Base-by-base conservation (phyloP, 2,329 filamentous ascomycete genomes). In the Pochonia chlamydosporia region DNA sequence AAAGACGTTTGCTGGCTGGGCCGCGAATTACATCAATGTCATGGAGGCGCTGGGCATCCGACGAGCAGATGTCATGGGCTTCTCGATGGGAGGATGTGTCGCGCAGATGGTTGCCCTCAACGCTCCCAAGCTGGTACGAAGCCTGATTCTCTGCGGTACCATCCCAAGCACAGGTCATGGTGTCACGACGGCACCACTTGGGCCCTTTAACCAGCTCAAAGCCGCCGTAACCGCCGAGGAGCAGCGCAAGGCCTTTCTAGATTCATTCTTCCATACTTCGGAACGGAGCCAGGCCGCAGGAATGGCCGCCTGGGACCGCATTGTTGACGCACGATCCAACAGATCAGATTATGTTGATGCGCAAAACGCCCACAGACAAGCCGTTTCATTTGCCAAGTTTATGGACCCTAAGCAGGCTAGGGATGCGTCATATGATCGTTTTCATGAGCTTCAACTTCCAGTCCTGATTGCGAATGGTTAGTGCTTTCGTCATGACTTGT, bases 31-130 rank as follows among this genome's bases (percentile, higher is more conserved):
- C 54, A 52, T 63, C 25, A 57, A 64, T n/a, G 63, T 68, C 14
- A 61, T 68, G 23, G 48, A 50, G 25, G 64, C 60, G 3, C 66
- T 70, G 50, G 67, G 67, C 5, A 52, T 73, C n/a, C 26, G 47
- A 0, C 54, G 68, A 43, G 60, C 69, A 40, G 73, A 78, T 48
- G 52, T 78, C 7, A 47, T 77, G 35, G 74, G 75, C 1, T 78
- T 73, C 56, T 75, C 70, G 9, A 72, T 78, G 66, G 73, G 74
- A 13, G 74, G 73, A 1, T 65, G 62, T 26, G 66, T 66, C 4
- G 72, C 69, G 6, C 74, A 76, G 51, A 56, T 72, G 41, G 58
- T 75, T 4, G 70, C 71, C 2, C 60, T 75, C 16, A 60, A 66
- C 23, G 61, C 58, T 1, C 63, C 67, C 0, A 55, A 55, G 2